Conservation (phyloP, 495 filamentous ascomycete genomes). For the Pyrenopolyporus hunteri region DNA sequence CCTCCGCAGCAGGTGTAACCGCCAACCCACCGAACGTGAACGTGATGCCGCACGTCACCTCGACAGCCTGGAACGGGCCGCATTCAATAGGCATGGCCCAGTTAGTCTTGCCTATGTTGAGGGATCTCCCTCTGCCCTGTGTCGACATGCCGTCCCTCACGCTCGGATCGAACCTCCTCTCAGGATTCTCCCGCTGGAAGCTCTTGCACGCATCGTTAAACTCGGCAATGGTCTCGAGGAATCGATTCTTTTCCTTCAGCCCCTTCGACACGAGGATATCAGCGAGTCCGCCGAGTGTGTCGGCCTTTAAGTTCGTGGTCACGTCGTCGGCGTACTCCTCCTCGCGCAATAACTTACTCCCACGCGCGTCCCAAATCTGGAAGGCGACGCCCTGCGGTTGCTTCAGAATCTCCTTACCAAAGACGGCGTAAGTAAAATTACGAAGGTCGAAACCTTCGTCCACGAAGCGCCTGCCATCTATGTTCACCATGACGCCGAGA, state of each 20-base stretch:
- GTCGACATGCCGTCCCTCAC: constrained; percentile 64
- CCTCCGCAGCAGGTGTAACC: constrained; percentile 54
- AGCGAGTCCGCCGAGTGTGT: constrained; percentile 59
- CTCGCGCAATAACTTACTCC: constrained; percentile 52
- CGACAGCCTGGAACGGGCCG: constrained; percentile 63
- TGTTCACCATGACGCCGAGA: constrained; percentile 66
- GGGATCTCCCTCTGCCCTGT: constrained; percentile 44
- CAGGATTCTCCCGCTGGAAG: constrained; percentile 47
- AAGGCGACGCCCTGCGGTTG: constrained; percentile 64
- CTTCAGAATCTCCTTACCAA: constrained; percentile 60
- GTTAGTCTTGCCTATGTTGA: constrained; percentile 63
- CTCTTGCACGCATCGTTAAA: constrained; percentile 60
- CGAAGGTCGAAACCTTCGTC: constrained; percentile 67
- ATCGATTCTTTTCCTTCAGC: constrained; percentile 47
- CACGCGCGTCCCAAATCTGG: constrained; percentile 65
- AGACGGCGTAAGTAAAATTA: constrained; percentile 69
- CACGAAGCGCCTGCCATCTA: constrained; percentile 62
- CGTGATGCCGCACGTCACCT: constrained; percentile 65
- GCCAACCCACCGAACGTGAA: constrained; percentile 70
- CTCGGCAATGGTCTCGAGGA: constrained; percentile 54
- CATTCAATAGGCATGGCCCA: constrained; percentile 65
- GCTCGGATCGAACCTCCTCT: constrained; percentile 57
- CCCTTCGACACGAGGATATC: constrained; percentile 52
- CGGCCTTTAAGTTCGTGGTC: constrained; percentile 55
- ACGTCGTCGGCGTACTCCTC: constrained; percentile 66